Evolutionary conservation across 2,329 filamentous ascomycete genomes (phyloP), one percentile per base, ranked within the genome.

Genomic region (Fusarium sp.): DNA sequence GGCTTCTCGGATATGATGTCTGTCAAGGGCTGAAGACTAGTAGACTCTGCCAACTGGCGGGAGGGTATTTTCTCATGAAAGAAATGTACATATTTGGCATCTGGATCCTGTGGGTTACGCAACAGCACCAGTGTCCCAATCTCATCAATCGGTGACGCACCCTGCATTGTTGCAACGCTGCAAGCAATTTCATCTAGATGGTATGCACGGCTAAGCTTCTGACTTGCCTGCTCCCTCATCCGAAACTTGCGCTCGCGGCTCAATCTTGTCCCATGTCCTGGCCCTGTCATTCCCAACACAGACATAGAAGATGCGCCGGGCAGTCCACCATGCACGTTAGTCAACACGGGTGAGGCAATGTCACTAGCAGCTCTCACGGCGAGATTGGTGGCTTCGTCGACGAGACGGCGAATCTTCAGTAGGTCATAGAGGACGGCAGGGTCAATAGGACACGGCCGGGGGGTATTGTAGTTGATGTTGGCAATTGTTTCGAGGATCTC

Each of bases 31-130:
- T 88, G 84, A 64, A 95, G 82, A 70, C 89, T 91, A 13, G 93
- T 95, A 75, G 88, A 91, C 77, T 94, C 89, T 40, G 91, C 92
- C 80, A 96, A 85, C 79, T 92, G 90, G 46, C 92, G 85, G 44
- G 90, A 93, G 3, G 93, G 92, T 32, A 96, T 95, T 87, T 96
- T 96, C 82, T 97, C 93, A 82, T 96, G 93, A 81, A 97, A 97
- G 83, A 96, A 96, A 80, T 96, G 93, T n/a, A 96, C 94, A 79
- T 96, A 96, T 81, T 92, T 93, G 33, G 93, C 94, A 78, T 96
- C 93, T 47, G 86, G 82, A 78, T 95, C 91, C 57, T 86, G 80
- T n/a, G 89, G 86, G 68, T 89, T 91, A 69, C 93, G 87, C 80
- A 93, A 90, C 69, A 96, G 83, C 37, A 97, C 94, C 69, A 92